These are phyloP conservation scores for Paramecium sonneborni DNA, from an alignment of 73 alveolate genomes.

Conservation along the genomic window DNA sequence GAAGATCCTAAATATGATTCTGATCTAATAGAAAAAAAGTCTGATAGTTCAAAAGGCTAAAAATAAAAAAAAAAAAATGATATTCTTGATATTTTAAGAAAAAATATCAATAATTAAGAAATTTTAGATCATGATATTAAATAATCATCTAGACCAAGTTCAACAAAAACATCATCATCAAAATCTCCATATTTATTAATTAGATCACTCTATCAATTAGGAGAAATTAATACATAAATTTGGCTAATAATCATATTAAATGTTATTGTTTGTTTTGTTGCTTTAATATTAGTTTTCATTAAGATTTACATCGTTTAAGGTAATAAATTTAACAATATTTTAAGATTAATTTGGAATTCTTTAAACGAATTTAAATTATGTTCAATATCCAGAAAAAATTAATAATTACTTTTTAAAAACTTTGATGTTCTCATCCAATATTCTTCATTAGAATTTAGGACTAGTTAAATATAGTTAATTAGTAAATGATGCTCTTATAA, in stretches of 20 bases:
- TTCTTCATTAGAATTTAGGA: background rate
- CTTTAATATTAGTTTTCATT: background rate
- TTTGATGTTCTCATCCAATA: background rate
- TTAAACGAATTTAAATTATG: background rate
- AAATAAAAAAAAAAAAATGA: background rate
- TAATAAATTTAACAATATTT: background rate
- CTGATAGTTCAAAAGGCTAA: background rate
- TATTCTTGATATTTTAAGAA: background rate
- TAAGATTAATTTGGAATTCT: slow-evolving; percentile 3
- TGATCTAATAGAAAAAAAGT: background rate
- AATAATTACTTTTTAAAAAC: slow-evolving; percentile 20
- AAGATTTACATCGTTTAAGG: background rate
- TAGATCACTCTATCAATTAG: slow-evolving; percentile 5
- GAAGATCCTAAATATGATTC: slow-evolving; percentile 36
- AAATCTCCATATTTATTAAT: slow-evolving; percentile 23
- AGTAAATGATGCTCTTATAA: background rate
- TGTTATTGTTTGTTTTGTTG: background rate
- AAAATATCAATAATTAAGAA: background rate
- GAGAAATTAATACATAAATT: background rate
- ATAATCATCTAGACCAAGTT: background rate
- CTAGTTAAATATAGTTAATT: background rate
- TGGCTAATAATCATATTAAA: background rate
- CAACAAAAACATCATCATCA: background rate
- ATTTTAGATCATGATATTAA: background rate
- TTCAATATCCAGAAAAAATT: background rate